phyloP scores from a whole-genome alignment of 495 filamentous ascomycete genomes.

The Hypoxylon cercidicola region DNA sequence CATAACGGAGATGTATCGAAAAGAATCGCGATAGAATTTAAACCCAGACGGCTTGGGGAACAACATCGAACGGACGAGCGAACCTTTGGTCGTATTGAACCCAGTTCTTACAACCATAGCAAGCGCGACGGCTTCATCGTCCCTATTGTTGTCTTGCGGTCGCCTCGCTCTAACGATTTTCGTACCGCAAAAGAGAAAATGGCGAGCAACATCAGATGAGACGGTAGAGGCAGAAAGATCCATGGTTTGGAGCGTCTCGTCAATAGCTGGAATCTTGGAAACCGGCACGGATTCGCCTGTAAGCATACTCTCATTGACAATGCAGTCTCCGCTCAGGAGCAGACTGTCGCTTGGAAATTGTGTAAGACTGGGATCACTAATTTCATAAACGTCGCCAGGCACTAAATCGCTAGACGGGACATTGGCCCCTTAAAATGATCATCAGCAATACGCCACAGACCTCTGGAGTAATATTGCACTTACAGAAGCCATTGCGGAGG shows the following conservation, averaged over 20 bases:
- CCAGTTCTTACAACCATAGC: slow-evolving; percentile 93
- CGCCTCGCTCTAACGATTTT: slow-evolving; percentile 91
- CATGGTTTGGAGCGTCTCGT: slow-evolving; percentile 78
- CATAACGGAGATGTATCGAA: slow-evolving; percentile 98
- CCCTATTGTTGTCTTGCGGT: slow-evolving; percentile 80
- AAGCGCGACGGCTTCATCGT: slow-evolving; percentile 90
- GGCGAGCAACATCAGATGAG: slow-evolving; percentile 79
- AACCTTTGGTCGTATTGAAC: slow-evolving; percentile 97
- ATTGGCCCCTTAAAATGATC: slow-evolving; percentile 73
- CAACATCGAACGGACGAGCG: slow-evolving; percentile 96
- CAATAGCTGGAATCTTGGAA: slow-evolving; percentile 87
- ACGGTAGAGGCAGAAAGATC: slow-evolving; percentile 82
- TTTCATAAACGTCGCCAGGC: slow-evolving; percentile 96
- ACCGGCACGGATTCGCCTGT: slow-evolving; percentile 98
- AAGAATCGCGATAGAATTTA: slow-evolving; percentile 98
- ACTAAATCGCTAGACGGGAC: slow-evolving; percentile 88
- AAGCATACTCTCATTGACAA: slow-evolving; percentile 99
- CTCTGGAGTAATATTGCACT: slow-evolving; percentile 43
- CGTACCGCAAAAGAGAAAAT: slow-evolving; percentile 93
- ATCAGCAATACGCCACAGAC: slow-evolving; percentile 42
- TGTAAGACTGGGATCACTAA: slow-evolving; percentile 94
- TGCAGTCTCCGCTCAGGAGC: slow-evolving; percentile 92
- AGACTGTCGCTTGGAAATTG: slow-evolving; percentile 95
- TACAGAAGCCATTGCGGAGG: slow-evolving; percentile 93
- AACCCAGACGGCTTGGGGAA: slow-evolving; percentile 98